A percentile compares a stretch with the other conserved stretches of the same genome.
These are phyloP conservation scores for Spatholobus suberectus DNA, from an alignment of 306 rosid genomes.

Conservation along the genomic window DNA sequence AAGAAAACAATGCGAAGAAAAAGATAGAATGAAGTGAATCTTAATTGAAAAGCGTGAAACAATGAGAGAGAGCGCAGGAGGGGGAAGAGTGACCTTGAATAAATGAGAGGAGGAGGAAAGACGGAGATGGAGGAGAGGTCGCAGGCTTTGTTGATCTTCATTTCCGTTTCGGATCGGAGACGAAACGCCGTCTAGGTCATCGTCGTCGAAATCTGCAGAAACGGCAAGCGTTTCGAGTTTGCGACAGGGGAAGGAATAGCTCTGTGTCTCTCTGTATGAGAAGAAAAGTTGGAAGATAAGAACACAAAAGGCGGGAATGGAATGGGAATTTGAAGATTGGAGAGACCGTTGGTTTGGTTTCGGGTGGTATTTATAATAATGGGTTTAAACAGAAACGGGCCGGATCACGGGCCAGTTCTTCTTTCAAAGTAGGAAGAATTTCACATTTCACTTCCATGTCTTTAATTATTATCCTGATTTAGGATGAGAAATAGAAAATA, in stretches of 20 bases:
- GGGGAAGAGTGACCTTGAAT: conserved; percentile 27
- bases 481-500: background rate
- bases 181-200: conserved; percentile 1
- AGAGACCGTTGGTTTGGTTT: background rate
- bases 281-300: background rate
- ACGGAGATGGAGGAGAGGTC: conserved; percentile 92
- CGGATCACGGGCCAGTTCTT: background rate
- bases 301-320: conserved; percentile 27
- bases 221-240: conserved; percentile 8
- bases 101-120: conserved; percentile 67
- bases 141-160: conserved; percentile 90
- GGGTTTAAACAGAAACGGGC: background rate
- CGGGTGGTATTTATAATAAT: background rate
- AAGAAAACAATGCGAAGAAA: background rate
- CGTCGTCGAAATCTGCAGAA: background rate
- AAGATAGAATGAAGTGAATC: background rate
- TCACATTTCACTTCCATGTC: background rate
- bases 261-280: too few relatives aligned
- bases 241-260: background rate
- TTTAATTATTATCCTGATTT: background rate
- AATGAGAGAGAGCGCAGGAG: background rate
- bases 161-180: conserved; percentile 50
- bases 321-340: background rate
- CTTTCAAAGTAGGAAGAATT: background rate
- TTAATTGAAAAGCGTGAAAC: background rate